Evolutionary conservation across 129 eudicot genomes (phyloP).

Genomic region (Flaveria trinervia): DNA sequence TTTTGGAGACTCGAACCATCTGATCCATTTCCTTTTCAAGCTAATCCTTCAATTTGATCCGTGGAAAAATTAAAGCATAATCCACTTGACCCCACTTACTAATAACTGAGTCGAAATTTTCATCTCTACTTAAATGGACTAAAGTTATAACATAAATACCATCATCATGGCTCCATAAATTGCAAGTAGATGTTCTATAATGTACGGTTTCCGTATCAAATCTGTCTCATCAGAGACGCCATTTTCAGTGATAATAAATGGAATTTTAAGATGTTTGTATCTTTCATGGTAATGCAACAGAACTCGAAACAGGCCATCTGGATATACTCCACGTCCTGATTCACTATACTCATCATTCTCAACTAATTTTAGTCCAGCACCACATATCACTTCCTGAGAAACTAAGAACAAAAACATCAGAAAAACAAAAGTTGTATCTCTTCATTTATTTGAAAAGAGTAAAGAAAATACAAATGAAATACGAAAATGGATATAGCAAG

Average conservation of each 20-base stretch:
- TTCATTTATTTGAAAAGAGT: background rate
- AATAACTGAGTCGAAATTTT: background rate
- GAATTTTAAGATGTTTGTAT: conserved; percentile 78
- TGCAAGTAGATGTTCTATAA: conserved; percentile 90
- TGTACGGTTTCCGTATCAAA: conserved; percentile 80
- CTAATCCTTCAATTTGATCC: background rate
- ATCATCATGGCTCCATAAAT: conserved; percentile 84
- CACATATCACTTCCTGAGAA: conserved; percentile 76
- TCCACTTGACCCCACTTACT: background rate
- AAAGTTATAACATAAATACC: conserved; percentile 43
- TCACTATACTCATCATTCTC: conserved; percentile 92
- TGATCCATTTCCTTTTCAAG: background rate
- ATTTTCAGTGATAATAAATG: conserved; percentile 87
- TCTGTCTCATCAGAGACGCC: conserved; percentile 94
- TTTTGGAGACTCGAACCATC: background rate
- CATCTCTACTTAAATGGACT: conserved; percentile 20
- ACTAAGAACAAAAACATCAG: conserved; percentile 23
- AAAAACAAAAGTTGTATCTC: conserved; percentile 10
- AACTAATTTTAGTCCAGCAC: conserved; percentile 75
- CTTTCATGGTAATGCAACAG: conserved; percentile 82
- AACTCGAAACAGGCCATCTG: conserved; percentile 89
- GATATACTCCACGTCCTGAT: conserved; percentile 98
- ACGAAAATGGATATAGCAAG: background rate
- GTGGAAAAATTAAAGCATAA: background rate
- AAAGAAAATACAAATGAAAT: conserved; percentile 19